phyloP scores from a whole-genome alignment of 164 flowering plant genomes.

The Liriodendron chinense region DNA sequence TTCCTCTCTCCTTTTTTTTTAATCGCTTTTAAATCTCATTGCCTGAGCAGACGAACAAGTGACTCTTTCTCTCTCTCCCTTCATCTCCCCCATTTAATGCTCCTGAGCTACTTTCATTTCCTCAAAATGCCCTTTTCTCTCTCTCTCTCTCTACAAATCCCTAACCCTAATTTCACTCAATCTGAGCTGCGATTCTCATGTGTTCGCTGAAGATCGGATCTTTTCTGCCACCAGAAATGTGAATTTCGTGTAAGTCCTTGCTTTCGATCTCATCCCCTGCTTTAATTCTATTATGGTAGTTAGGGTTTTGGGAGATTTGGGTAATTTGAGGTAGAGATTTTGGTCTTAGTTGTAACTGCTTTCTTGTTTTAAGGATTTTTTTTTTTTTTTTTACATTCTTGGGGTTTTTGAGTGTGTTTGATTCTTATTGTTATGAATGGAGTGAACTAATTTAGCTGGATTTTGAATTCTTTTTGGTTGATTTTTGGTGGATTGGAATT shows the following conservation, averaged over 20 bases:
- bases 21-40: background rate
- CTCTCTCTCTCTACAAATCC: background rate
- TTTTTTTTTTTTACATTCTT: no score
- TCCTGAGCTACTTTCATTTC: background rate
- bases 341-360: background rate
- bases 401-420: background rate
- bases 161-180: background rate
- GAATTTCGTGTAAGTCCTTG: background rate
- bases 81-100: background rate
- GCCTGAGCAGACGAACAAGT: background rate
- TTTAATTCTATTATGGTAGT: no score
- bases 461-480: no score
- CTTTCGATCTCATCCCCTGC: background rate
- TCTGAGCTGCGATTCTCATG: background rate
- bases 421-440: no score
- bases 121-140: background rate
- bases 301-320: background rate
- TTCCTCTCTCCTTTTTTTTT: background rate
- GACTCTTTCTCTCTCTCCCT: background rate
- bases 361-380: background rate
- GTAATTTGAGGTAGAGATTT: no score
- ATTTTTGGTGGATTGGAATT: no score
- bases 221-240: background rate
- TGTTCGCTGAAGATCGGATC: slow-evolving; percentile 1
- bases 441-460: no score